Conservation (phyloP, 495 filamentous ascomycete species). For the Podospora anserina region DNA sequence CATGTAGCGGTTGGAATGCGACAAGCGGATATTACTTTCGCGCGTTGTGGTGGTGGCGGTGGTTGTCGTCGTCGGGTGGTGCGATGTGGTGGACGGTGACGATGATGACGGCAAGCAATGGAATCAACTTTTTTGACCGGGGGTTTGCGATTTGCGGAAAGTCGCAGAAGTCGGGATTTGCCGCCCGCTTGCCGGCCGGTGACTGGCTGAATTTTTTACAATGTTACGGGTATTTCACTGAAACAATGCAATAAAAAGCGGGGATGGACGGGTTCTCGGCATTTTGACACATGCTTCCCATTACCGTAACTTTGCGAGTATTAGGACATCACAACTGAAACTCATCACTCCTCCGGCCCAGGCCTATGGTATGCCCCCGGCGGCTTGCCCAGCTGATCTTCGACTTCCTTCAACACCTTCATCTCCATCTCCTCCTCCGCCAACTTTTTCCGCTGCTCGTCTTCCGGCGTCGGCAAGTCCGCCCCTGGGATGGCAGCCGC, state of each 20-base stretch:
- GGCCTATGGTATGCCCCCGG: slow-evolving; percentile 32
- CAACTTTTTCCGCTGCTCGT: slow-evolving; percentile 31
- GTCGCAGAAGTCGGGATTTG: slow-evolving; percentile 1
- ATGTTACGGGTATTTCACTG: background rate
- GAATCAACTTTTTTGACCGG: slow-evolving; percentile 5
- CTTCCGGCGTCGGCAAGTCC: slow-evolving; percentile 16
- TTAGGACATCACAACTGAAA: background rate
- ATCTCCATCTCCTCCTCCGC: slow-evolving; percentile 32
- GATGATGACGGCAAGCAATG: background rate
- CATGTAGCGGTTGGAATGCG: slow-evolving; percentile 11
- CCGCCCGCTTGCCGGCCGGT: background rate
- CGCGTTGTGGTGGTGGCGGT: background rate
- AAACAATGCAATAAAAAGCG: background rate
- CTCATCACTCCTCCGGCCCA: slow-evolving; percentile 20
- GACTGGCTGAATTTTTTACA: background rate
- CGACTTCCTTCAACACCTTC: slow-evolving; percentile 44
- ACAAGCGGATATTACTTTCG: background rate
- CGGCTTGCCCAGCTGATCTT: slow-evolving; percentile 42
- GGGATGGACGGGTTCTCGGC: background rate
- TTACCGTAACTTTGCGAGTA: background rate
- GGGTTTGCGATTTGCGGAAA: background rate
- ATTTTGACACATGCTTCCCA: background rate
- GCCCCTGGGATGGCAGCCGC: slow-evolving; percentile 20
- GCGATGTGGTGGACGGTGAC: background rate
- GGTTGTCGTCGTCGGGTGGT: background rate